Base-by-base conservation (phyloP, 345 rosid species). In the Camelina laxa region DNA sequence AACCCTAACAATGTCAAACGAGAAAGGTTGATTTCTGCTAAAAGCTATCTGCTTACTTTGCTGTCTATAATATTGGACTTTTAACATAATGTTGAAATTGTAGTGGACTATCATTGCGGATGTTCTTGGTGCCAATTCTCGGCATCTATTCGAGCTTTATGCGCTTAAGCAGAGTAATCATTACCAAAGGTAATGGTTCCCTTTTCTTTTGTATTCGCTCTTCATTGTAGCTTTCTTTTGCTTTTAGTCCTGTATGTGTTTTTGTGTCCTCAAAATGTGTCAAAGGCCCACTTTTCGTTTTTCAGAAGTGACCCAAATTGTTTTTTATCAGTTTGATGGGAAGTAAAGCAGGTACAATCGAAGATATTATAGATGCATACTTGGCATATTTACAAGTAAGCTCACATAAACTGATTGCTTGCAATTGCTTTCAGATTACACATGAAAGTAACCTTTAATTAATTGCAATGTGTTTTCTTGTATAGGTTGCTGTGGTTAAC, bases 141-240 rank as follows among this genome's bases (percentile, higher is more conserved):
- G 96, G 47, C 98, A 91, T 86, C 86, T 96, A 24, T 91, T 92
- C n/a, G 98, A 92, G 86, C 90, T 96, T 77, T 91, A 92, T 76
- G 89, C 90, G 2, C 96, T 96, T 79, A 91, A 96, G 62, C 98
- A 88, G 80, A 86, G 87, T 80, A 92, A 82, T 81, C 79, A 85
- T 79, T 87, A 87, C 81, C 85, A 85, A 69, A 86, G 81, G 98
- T 90, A 87, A 80, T 84, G 57, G 44, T 60, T 48, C 7, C 65
- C 47, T 70, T 12, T 50, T 74, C 56, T 54, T 57, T 61, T 7
- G 3, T 39, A 16, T 41, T 11, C 36, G 16, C 21, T 47, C 9
- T 3, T n/a, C 41, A 31, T 21, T 54, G 12, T 35, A 44, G 14
- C 3, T 17, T 51, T 54, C 9, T 35, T 33, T 36, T 20, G 2